These are phyloP conservation scores for Penicillium taxi DNA, from an alignment of 495 filamentous ascomycete genomes.

Conservation along the genomic window DNA sequence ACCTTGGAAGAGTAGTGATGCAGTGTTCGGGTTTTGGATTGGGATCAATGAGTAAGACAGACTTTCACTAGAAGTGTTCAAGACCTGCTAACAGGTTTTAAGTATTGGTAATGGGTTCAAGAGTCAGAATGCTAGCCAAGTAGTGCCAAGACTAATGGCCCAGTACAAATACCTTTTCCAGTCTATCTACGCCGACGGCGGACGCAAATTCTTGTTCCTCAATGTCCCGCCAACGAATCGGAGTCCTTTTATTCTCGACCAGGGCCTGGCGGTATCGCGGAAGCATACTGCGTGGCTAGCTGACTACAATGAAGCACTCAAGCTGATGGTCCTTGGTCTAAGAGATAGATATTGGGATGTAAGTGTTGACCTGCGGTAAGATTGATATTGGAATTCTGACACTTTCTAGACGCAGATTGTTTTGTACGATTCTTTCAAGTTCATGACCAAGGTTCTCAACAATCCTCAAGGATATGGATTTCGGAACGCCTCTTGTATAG, in stretches of 20 bases:
- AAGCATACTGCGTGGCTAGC: slow-evolving; percentile 24
- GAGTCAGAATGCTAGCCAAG: slow-evolving; percentile 27
- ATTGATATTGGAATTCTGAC: slow-evolving; percentile 1
- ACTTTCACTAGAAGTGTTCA: neutral
- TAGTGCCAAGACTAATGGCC: slow-evolving; percentile 49
- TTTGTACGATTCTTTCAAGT: slow-evolving; percentile 27
- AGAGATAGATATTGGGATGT: slow-evolving; percentile 19
- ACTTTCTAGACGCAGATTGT: slow-evolving; percentile 16
- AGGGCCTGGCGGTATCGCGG: slow-evolving; percentile 17
- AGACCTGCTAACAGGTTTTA: slow-evolving; percentile 1
- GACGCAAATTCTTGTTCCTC: slow-evolving; percentile 67
- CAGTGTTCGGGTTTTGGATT: slow-evolving; percentile 65
- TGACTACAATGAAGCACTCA: slow-evolving; percentile 23
- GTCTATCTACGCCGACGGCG: slow-evolving; percentile 55
- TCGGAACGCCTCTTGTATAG: slow-evolving; percentile 24
- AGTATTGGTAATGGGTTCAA: slow-evolving; percentile 56
- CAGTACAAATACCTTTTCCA: slow-evolving; percentile 49
- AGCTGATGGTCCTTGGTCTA: slow-evolving; percentile 21
- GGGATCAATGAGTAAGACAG: slow-evolving; percentile 68
- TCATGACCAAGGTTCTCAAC: slow-evolving; percentile 48
- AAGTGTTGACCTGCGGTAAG: neutral
- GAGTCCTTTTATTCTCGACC: slow-evolving; percentile 43
- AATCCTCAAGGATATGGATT: slow-evolving; percentile 38
- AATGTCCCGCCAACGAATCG: slow-evolving; percentile 68
- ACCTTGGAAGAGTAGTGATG: slow-evolving; percentile 52